Conservation (phyloP, 2,329 filamentous ascomycete species). For the Colletotrichum musae region DNA sequence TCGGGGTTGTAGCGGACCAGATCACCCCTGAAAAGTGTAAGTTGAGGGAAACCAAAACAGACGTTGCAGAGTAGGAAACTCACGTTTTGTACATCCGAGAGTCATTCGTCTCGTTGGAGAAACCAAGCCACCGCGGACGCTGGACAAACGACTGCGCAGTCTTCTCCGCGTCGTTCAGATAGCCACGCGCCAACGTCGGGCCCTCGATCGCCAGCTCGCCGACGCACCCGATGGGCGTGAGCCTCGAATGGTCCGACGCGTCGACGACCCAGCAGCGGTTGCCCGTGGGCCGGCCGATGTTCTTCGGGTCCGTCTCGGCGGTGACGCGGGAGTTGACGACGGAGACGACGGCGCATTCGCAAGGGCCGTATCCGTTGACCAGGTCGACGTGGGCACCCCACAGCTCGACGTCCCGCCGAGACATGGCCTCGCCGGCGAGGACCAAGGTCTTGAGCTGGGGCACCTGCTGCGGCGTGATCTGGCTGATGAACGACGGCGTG, state of each 20-base stretch:
- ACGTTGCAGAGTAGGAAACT: too few species aligned
- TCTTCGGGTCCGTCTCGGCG: too few species aligned
- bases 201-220: slow-evolving; percentile 35
- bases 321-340: not conserved
- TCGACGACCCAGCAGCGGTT: slow-evolving; percentile 49
- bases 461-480: not conserved
- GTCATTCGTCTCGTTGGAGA: too few species aligned
- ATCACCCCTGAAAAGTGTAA: too few species aligned
- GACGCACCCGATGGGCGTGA: slow-evolving; percentile 47
- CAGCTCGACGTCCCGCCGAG: too few species aligned
- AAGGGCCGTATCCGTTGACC: slow-evolving; percentile 42
- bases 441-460: not conserved
- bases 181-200: slow-evolving; percentile 20
- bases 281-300: slow-evolving; percentile 12
- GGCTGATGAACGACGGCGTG: not conserved
- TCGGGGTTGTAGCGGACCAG: too few species aligned
- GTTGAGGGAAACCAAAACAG: too few species aligned
- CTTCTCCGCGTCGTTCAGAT: slow-evolving; percentile 30
- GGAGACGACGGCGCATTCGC: slow-evolving; percentile 36
- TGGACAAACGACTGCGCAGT: slow-evolving; percentile 38
- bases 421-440: slow-evolving; percentile 1
- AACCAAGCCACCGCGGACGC: too few species aligned
- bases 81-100: too few species aligned
- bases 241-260: slow-evolving; percentile 42
- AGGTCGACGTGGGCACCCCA: not conserved